Percentiles rank a stretch among this genome's conserved stretches.
Conservation (phyloP, 495 filamentous ascomycete species). For the Lophium mytilinum region DNA sequence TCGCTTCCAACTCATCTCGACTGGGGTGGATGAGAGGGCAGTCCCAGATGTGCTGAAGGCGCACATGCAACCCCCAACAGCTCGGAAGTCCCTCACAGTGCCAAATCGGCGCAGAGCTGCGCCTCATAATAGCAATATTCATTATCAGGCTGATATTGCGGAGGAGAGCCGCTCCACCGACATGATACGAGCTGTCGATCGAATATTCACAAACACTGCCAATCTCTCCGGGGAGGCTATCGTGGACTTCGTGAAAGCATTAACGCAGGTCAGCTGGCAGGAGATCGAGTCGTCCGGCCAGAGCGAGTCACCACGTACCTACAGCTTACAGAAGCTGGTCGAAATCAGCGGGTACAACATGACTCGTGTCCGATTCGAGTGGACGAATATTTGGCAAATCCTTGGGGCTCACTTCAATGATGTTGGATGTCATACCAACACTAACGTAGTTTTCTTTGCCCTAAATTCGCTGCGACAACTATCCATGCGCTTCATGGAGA, state of each 20-base stretch:
- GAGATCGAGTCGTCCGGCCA: conserved; percentile 96
- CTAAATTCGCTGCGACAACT: conserved; percentile 90
- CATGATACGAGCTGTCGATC: conserved; percentile 84
- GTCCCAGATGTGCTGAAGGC: conserved; percentile 89
- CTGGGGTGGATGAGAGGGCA: conserved; percentile 84
- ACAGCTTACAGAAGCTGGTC: conserved; percentile 94
- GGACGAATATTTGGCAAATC: conserved; percentile 94
- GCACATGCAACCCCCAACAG: conserved; percentile 51
- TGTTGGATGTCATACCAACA: conserved; percentile 92
- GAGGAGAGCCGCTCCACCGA: conserved; percentile 87
- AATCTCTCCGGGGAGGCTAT: conserved; percentile 92
- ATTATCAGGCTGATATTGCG: conserved; percentile 78
- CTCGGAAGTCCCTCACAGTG: conserved; percentile 59
- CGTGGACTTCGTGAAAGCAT: conserved; percentile 87
- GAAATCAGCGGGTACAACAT: conserved; percentile 99
- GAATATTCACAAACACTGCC: conserved; percentile 92
- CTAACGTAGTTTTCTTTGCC: conserved; percentile 92
- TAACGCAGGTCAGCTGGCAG: conserved; percentile 97
- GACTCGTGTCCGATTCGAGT: conserved; percentile 95
- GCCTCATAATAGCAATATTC: conserved; percentile 53
- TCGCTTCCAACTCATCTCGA: conserved; percentile 86
- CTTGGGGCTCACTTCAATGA: conserved; percentile 96
- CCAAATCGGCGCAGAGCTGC: conserved; percentile 52
- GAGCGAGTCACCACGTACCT: conserved; percentile 87
- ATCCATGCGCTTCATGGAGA: conserved; percentile 97